Base-by-base conservation (phyloP, 306 rosid species). In the Quercus suber region DNA sequence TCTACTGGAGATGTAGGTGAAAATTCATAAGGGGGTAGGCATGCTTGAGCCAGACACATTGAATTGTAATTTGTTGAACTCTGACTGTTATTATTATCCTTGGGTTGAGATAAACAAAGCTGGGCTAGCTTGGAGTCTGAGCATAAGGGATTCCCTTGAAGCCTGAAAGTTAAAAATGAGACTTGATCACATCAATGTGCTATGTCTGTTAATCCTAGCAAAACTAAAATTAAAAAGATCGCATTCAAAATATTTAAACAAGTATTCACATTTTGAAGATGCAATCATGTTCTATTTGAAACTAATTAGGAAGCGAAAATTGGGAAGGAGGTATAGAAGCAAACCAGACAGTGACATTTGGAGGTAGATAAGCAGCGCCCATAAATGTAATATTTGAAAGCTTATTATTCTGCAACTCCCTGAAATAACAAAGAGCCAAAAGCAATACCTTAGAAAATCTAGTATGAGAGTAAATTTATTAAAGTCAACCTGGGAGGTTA, bases 141-240 rank as follows among this genome's bases (percentile, higher is more conserved):
- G 78, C 98, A 94, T 15, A 87, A 69, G 21, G 98, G 98, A 92
- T 94, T 94, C 67, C 98, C 98, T 20, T 8, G 55, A 72, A 94
- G 94, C 97, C 98, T 94, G 93, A 85, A 84, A 88, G 55, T 74
- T 75, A 77, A 31, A 37, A 53, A 75, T 76, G 53, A 49, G 53
- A 49, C 53, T 49, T 49, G 53, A 49, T 12, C 53, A 49, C 53
- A 49, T 49, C 53, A 10, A 13, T 10, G 17, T 49, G 53, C 53
- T 13, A 49, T 13, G 53, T 49, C 53, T 12, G 53, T 49, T 12
- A 49, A 11, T 10, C 53, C 53, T 49, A 3, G 4, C 17, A 49
- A 49, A 49, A 49, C 53, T 49, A 49, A 49, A 49, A 13, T 49
- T 49, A 49, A 49, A 49, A 49, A 49, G 53, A 12, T 49, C 17